phyloP scores from a whole-genome alignment of 306 rosid genomes.

The Castanea sativa region DNA sequence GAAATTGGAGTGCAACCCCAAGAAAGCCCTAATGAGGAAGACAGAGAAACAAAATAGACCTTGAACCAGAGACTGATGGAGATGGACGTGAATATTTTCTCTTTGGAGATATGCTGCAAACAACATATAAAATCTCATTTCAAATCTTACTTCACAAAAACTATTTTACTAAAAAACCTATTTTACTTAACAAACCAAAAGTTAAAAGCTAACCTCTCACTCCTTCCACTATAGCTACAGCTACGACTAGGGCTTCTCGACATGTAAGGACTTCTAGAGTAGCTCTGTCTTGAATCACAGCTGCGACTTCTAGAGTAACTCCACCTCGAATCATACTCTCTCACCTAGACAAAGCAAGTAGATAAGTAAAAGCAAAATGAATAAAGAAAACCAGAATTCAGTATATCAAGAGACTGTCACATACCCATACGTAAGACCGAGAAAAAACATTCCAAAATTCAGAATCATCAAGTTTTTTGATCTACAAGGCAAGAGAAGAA shows the following conservation, averaged over 20 bases:
- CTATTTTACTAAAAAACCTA: background rate
- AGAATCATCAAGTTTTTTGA: slow-evolving; percentile 81
- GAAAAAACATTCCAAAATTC: slow-evolving; percentile 82
- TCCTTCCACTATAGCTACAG: slow-evolving; percentile 48
- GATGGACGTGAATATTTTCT: slow-evolving; percentile 31
- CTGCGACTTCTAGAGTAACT: slow-evolving; percentile 75
- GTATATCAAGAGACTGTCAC: slow-evolving; percentile 12
- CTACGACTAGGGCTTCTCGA: slow-evolving; percentile 48
- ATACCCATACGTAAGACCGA: slow-evolving; percentile 65
- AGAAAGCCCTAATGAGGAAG: background rate
- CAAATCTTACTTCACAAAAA: slow-evolving; percentile 15
- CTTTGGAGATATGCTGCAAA: slow-evolving; percentile 61
- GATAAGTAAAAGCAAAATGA: background rate
- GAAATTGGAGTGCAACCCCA: slow-evolving; percentile 13
- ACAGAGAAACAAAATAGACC: slow-evolving; percentile 34
- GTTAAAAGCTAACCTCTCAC: slow-evolving; percentile 47
- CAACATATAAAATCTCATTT: background rate
- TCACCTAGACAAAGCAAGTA: slow-evolving; percentile 55
- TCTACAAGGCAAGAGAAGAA: slow-evolving; percentile 43
- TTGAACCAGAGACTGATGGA: slow-evolving; percentile 44
- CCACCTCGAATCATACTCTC: slow-evolving; percentile 59
- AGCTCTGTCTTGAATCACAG: slow-evolving; percentile 57
- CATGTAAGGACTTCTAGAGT: slow-evolving; percentile 66
- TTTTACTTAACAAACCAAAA: background rate
- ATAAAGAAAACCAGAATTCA: slow-evolving; percentile 14